phyloP scores from a whole-genome alignment of 2,329 filamentous ascomycete genomes.

The Pestalotiopsis sp. region DNA sequence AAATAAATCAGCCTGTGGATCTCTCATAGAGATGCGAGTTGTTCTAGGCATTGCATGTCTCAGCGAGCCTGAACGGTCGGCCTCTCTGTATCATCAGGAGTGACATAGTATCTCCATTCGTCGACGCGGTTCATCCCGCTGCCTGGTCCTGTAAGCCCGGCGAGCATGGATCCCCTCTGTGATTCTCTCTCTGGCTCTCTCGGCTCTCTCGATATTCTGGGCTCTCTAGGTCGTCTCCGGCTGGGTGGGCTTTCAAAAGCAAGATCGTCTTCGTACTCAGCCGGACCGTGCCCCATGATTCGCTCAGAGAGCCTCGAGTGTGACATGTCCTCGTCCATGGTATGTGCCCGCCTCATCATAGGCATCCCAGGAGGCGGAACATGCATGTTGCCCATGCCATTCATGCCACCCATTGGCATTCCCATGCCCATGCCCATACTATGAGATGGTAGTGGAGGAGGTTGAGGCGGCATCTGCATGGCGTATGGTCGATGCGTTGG shows the following conservation, averaged over 20 bases:
- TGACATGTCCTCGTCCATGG: slow-evolving; percentile 42
- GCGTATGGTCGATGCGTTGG: slow-evolving; percentile 27
- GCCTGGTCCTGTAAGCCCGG: slow-evolving; percentile 32
- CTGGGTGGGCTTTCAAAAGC: slow-evolving; percentile 23
- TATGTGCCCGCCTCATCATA: slow-evolving; percentile 38
- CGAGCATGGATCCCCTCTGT: slow-evolving; percentile 30
- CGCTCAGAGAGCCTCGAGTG: slow-evolving; percentile 33
- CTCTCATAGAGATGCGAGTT: background rate
- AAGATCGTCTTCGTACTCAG: slow-evolving; percentile 28
- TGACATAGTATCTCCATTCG: slow-evolving; percentile 33
- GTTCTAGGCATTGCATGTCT: background rate
- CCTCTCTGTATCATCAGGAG: slow-evolving; percentile 11
- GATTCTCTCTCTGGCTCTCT: slow-evolving; percentile 13
- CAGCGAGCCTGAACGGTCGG: slow-evolving; percentile 1
- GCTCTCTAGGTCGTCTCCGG: slow-evolving; percentile 25
- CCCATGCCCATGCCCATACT: background rate
- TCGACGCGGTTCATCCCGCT: slow-evolving; percentile 34
- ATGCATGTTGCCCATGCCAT: slow-evolving; percentile 28
- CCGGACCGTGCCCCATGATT: slow-evolving; percentile 25
- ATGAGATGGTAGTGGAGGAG: slow-evolving; percentile 23
- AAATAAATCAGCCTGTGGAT: background rate
- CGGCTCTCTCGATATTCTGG: slow-evolving; percentile 20
- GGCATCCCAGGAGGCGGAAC: slow-evolving; percentile 26
- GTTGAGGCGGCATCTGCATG: slow-evolving; percentile 27
- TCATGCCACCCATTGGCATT: background rate